Evolutionary conservation across 2,329 filamentous ascomycete species (phyloP).

Genomic region (Acephala macrosclerotiorum): DNA sequence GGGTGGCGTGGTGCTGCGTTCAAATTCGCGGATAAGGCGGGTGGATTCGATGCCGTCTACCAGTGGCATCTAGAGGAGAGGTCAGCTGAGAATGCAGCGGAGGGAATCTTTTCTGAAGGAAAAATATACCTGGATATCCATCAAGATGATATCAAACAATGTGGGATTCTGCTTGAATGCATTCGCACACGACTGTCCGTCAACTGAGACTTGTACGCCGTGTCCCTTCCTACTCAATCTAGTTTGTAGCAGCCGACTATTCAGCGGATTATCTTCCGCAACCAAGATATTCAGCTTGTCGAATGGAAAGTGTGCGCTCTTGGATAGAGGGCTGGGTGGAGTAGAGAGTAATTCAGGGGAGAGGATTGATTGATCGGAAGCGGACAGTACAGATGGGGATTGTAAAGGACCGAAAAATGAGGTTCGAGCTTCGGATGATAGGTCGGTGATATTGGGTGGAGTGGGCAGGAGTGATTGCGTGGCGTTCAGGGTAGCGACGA

Average conservation of each 20-base stretch:
- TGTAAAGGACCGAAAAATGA: not conserved
- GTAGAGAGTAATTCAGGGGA: not conserved
- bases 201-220: conserved; percentile 73
- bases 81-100: no score
- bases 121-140: conserved; percentile 29
- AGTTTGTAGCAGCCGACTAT: conserved; percentile 79
- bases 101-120: not conserved
- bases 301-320: not conserved
- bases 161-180: conserved; percentile 64
- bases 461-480: not conserved
- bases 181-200: conserved; percentile 78
- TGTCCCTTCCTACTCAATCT: conserved; percentile 78
- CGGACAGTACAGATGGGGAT: not conserved
- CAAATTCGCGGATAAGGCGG: conserved; percentile 27
- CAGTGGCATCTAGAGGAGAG: conserved; percentile 26
- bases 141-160: conserved; percentile 28
- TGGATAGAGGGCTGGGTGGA: not conserved
- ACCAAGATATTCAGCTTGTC: conserved; percentile 60
- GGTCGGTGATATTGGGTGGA: not conserved
- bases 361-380: not conserved
- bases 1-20: not conserved
- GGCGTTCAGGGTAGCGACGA: not conserved
- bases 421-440: not conserved
- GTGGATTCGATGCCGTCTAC: conserved; percentile 25
- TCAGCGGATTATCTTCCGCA: conserved; percentile 82